A percentile compares a stretch with the other conserved stretches of the same genome.
These are phyloP conservation scores for Aspergillus coremiiformis DNA, from an alignment of 495 filamentous ascomycete genomes.

Conservation along the genomic window DNA sequence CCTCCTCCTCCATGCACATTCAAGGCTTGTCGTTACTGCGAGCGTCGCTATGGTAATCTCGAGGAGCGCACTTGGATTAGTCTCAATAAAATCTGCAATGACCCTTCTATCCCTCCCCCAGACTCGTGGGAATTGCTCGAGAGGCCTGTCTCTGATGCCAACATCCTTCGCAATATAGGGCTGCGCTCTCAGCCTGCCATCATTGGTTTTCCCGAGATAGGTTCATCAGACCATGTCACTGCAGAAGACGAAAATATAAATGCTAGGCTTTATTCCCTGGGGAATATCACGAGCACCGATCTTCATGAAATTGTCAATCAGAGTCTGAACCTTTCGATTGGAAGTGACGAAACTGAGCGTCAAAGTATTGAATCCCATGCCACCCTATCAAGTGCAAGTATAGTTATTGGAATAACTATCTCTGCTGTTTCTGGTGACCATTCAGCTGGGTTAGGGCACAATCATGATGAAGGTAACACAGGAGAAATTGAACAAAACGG, in stretches of 20 bases:
- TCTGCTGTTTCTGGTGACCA: not conserved
- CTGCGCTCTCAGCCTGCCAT: not conserved
- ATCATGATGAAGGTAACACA: not conserved
- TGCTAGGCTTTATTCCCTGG: not conserved
- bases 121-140: conserved; percentile 12
- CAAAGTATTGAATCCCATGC: not conserved
- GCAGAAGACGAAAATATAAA: not conserved
- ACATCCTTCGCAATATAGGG: conserved; percentile 10
- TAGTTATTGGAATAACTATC: not conserved
- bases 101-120: conserved; percentile 13
- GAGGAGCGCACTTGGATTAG: conserved; percentile 40
- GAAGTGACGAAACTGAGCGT: not conserved
- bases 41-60: conserved; percentile 21
- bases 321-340: not conserved
- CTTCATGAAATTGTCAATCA: not conserved
- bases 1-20: conserved; percentile 37
- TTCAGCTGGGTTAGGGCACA: not conserved
- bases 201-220: not conserved
- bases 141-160: conserved; percentile 5
- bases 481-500: not conserved
- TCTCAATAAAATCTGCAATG: conserved; percentile 37
- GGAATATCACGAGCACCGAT: not conserved
- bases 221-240: not conserved
- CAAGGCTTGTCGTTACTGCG: conserved; percentile 46
- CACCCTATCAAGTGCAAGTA: no score